Evolutionary conservation across 345 rosid genomes (phyloP), one percentile per base, ranked within the genome.

Genomic region (Pugionium dolabratum): DNA sequence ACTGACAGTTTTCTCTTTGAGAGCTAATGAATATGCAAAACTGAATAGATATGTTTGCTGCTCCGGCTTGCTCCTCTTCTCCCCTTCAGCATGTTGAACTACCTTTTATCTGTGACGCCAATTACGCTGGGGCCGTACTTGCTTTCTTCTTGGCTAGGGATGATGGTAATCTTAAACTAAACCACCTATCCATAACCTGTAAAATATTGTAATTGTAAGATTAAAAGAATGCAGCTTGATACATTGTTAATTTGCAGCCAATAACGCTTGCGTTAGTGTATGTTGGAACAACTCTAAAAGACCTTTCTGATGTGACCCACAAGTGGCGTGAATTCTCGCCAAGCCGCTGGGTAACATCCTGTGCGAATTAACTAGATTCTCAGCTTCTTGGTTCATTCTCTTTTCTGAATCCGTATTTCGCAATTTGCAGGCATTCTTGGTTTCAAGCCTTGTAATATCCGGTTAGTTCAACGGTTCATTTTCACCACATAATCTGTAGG

Each of bases 101-200:
- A 94, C 86, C 89, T 94, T 50, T 80, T 94, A 55, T 94, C 99
- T 7, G 91, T 94, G 50, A 94, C 99, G 34, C 96, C 99, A 33
- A 88, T 90, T 57, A 61, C 88, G n/a, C 28, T 88, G 27, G 88
- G 82, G 11, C 84, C 84, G 62, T 94, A 94, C 81, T 80, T 87
- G 82, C 89, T 94, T 79, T 95, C 96, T 59, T 88, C 99, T 64
- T 94, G 99, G 99, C 54, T 94, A 73, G 99, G 99, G 74, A 94
- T 94, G 99, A 85, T 90, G 99, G 97, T 94, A 86, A 55, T 26
- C 28, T 27, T 33, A 34, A 7, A 4, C 66, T 54, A 37, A 26
- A 45, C 36, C 34, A 8, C 65, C 68, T 37, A 61, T 37, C 45
- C 27, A 1, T 37, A 9, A 36, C 27, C 26, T 43, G 26, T 61